A percentile compares a stretch with the other conserved stretches of the same genome.
Conservation (phyloP, 1,284 basidiomycete genomes). For the Pulveroboletus sp. region DNA sequence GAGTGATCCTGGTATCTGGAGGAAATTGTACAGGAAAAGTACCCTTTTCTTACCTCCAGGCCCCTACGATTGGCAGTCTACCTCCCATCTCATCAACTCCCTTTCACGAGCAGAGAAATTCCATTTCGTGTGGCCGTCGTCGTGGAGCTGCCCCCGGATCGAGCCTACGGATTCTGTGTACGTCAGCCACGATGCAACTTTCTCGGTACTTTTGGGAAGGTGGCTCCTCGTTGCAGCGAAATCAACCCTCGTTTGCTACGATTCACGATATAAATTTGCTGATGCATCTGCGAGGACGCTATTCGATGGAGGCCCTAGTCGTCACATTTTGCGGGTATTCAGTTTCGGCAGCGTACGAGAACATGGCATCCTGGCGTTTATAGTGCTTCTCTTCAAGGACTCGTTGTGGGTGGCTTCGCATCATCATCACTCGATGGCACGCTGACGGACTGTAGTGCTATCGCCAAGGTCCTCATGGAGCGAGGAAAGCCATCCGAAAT, state of each 20-base stretch:
- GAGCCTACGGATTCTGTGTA: too few species aligned
- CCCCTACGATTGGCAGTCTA: slow-evolving; percentile 15
- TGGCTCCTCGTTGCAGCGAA: slow-evolving; percentile 9
- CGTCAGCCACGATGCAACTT: neutral
- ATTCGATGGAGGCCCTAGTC: neutral
- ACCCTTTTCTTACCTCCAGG: slow-evolving; percentile 3
- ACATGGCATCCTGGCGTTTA: slow-evolving; percentile 5
- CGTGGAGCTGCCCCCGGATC: neutral
- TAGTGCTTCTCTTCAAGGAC: slow-evolving; percentile 9
- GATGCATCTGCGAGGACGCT: neutral
- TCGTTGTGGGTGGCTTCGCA: neutral
- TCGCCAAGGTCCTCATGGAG: slow-evolving; percentile 7
- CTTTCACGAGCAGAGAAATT: slow-evolving; percentile 6
- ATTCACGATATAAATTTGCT: neutral
- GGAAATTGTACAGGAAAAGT: neutral
- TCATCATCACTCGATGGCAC: neutral
- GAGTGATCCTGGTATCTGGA: slow-evolving; percentile 10
- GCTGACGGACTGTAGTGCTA: neutral
- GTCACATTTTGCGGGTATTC: slow-evolving; percentile 2
- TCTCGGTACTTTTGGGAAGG: slow-evolving; percentile 6
- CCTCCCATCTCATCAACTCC: neutral
- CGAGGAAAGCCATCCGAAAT: slow-evolving; percentile 1
- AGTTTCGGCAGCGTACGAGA: neutral
- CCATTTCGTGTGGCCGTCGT: slow-evolving; percentile 10
- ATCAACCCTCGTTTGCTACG: slow-evolving; percentile 9